Base-by-base conservation (phyloP, 306 rosid genomes). In the Quercus wislizeni region DNA sequence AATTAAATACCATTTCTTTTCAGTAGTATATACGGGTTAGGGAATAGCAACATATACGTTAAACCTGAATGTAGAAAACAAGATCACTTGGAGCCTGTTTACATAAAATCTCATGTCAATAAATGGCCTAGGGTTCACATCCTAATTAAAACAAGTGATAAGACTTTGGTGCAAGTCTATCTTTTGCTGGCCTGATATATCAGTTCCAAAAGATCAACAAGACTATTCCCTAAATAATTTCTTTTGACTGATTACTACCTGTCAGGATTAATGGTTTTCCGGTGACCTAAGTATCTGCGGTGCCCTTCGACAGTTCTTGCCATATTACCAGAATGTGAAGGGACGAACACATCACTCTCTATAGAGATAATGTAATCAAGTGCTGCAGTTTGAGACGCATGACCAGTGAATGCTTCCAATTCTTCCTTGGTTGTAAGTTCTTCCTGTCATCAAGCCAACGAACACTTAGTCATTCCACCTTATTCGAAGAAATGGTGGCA, bases 301-400 rank as follows among this genome's bases (percentile, higher is more conserved):
- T 95, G 98, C 14, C 99, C 99, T 90, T 93, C 98, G 46, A 95
- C 98, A 49, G 99, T 92, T 85, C 97, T 87, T 57, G 97, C 98
- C 99, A 95, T 93, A 85, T 95, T 93, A 78, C 99, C 99, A 5
- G 97, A 88, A 85, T 95, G 80, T 64, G 99, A 80, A 30, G 99
- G 96, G 68, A 91, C 76, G 79, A 95, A 95, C 76, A 95, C 94
- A 83, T 92, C 96, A 74, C 99, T 91, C 91, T 93, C 94, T 6
- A 91, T 82, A 73, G 96, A 95, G 83, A 92, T 89, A 79, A 95
- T 83, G 87, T 92, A 92, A 88, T 95, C 99, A 55, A 95, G 86
- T 25, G 94, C 97, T 28, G 99, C 99, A 82, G 79, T 88, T 82
- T 95, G 99, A 83, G 99, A 87, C 6, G 96, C 98, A 85, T 95